Evolutionary conservation across 495 filamentous ascomycete species (phyloP), one percentile per base, ranked within the genome.

Genomic region (Xylaria castorea): DNA sequence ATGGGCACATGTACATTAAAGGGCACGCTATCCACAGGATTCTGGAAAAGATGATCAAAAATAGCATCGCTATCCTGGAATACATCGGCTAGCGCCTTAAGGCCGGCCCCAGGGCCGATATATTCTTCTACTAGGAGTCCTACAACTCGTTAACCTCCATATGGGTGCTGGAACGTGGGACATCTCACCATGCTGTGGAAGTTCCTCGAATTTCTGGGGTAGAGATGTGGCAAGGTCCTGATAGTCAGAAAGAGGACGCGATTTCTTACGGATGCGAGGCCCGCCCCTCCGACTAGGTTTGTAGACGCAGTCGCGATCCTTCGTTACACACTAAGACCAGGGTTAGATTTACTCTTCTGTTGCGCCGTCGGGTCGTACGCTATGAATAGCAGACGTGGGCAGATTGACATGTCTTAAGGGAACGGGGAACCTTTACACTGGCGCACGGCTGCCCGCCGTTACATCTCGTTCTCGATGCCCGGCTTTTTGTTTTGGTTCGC

Each of bases 221-320:
- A 79, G 75, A 38, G 76, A 74, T 46, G 75, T 75, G 57, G 75
- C 80, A 34, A 80, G 55, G 36, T 76, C 78, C 38, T 75, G 76
- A 67, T 74, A 79, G 53, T 78, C 75, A 27, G 75, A 73, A 22
- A 75, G 68, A 32, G 76, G 73, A 61, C 73, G 72, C 12, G 70
- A 55, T 61, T 78, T 81, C 66, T 77, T 77, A 36, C 75, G 77
- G 44, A 81, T 86, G 57, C 88, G 83, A 58, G 87, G 85, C 16
- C 88, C 87, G 69, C 88, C 88, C 71, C 88, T 82, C 71, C 87
- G 86, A 80, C 88, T 89, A 25, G 87, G 87, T 40, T 87, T 77
- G 77, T 89, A 90, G 9, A 85, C 83, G 73, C 88, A 90, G 66
- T 83, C 81, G 74, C 81, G 84, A 68, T 82, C 80, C 79, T 87